Conservation (phyloP, 2,329 filamentous ascomycete genomes). For the Chaetomium sp. region DNA sequence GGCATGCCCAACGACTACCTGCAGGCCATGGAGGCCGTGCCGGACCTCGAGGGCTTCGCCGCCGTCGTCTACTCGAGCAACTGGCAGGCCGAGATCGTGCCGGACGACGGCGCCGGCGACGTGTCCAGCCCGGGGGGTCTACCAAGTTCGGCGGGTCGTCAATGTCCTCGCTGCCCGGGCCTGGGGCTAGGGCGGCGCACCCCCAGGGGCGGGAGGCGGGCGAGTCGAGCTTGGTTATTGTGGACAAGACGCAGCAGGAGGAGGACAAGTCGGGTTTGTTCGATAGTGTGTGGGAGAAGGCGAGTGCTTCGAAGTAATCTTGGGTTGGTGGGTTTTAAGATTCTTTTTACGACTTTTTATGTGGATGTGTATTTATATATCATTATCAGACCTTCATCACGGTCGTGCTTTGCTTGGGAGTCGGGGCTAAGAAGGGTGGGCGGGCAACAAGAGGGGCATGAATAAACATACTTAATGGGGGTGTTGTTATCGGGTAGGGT, state of each 20-base stretch:
- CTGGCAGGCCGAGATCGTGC: constrained; percentile 66
- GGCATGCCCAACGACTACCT: constrained; percentile 71
- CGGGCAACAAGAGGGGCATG: constrained; percentile 11
- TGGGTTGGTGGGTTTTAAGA: neutral
- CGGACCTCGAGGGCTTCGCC: constrained; percentile 79
- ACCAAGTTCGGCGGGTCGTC: neutral
- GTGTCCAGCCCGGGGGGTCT: constrained; percentile 26
- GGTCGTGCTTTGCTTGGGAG: constrained; percentile 6
- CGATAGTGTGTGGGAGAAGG: constrained; percentile 72
- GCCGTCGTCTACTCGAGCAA: constrained; percentile 88
- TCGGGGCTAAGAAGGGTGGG: neutral
- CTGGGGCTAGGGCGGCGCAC: neutral
- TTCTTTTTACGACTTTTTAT: constrained; percentile 14
- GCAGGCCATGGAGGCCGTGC: constrained; percentile 73
- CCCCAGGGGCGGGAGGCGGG: constrained; percentile 2
- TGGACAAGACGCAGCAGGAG: constrained; percentile 34
- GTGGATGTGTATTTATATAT: constrained; percentile 11
- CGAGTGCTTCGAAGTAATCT: constrained; percentile 38
- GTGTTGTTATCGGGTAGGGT: neutral
- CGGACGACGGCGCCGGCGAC: constrained; percentile 48
- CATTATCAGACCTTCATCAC: neutral
- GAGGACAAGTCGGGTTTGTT: constrained; percentile 52
- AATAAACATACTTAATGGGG: neutral
- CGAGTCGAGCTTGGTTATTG: constrained; percentile 58
- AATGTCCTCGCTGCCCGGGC: neutral